Evolutionary conservation across 2,329 filamentous ascomycete genomes (phyloP).

Genomic region (Dactylellina drechsleri): DNA sequence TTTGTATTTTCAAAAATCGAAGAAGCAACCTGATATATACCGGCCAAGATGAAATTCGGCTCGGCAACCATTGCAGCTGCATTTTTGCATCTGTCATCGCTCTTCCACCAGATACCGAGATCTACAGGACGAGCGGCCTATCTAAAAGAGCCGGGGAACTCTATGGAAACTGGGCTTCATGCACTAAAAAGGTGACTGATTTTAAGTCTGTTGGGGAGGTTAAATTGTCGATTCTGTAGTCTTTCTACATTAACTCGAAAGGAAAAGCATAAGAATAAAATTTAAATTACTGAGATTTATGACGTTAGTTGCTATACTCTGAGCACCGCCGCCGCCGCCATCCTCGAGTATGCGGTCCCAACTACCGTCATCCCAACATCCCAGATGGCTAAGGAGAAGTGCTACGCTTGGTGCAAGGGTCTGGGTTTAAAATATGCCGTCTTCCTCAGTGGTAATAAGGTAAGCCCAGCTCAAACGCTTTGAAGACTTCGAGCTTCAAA

Average conservation of each 20-base stretch:
- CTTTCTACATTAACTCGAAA: background rate
- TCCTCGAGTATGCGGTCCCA: constrained; percentile 1
- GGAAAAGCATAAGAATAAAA: background rate
- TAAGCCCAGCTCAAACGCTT: background rate
- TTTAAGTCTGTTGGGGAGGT: background rate
- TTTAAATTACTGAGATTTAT: background rate
- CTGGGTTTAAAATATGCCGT: constrained; percentile 3
- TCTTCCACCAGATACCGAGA: background rate
- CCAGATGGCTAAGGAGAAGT: background rate
- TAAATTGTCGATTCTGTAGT: background rate
- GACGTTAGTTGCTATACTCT: background rate
- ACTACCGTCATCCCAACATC: background rate
- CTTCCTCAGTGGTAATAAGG: background rate
- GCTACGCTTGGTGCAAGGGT: background rate
- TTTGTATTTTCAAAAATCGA: too few species aligned
- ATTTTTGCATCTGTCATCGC: background rate
- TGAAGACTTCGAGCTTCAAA: too few species aligned
- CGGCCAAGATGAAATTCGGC: background rate
- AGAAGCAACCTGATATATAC: background rate
- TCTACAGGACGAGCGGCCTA: background rate
- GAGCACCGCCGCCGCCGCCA: background rate
- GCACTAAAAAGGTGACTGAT: background rate
- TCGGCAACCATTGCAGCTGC: background rate
- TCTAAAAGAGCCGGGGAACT: background rate
- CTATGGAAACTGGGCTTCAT: constrained; percentile 2